Conservation (phyloP, 1,139 yeast genomes). For the Zygoascus sp. region DNA sequence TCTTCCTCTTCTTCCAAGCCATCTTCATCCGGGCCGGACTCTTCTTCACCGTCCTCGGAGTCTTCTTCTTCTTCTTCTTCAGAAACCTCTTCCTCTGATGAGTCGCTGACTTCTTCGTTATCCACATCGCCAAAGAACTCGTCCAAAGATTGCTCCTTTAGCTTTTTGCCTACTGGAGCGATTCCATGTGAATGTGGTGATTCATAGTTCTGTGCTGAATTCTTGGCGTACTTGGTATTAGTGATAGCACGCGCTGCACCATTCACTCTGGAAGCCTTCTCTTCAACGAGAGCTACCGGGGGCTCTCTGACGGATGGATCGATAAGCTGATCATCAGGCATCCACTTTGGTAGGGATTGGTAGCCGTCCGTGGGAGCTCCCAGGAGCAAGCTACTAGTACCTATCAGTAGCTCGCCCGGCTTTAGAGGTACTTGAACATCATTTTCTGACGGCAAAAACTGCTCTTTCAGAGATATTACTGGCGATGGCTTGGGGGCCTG, state of each 20-base stretch:
- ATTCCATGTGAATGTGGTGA: conserved; percentile 11
- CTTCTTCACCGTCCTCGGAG: background rate
- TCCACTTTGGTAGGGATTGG: conserved; percentile 33
- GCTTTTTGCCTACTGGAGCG: conserved; percentile 28
- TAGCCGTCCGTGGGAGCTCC: conserved; percentile 34
- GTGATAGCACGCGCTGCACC: conserved; percentile 6
- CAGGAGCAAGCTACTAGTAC: conserved; percentile 33
- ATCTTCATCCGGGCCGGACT: no score
- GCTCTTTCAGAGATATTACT: conserved; percentile 24
- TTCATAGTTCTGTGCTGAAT: background rate
- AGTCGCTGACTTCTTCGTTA: conserved; percentile 29
- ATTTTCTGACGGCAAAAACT: conserved; percentile 9
- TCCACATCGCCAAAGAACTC: conserved; percentile 66
- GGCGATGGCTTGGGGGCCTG: conserved; percentile 75
- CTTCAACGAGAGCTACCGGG: conserved; percentile 3
- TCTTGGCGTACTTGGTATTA: conserved; percentile 11
- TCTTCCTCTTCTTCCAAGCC: conserved; percentile 21
- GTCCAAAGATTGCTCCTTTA: conserved; percentile 71
- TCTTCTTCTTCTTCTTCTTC: conserved; percentile 15
- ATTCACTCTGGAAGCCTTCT: background rate
- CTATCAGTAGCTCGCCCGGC: conserved; percentile 28
- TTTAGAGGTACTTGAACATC: background rate
- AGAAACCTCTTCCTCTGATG: conserved; percentile 22
- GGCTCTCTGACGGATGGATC: conserved; percentile 31
- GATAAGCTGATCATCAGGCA: conserved; percentile 25